These are phyloP conservation scores for Calonectria hongkongensis DNA, from an alignment of 2,329 filamentous ascomycete genomes.

Conservation along the genomic window DNA sequence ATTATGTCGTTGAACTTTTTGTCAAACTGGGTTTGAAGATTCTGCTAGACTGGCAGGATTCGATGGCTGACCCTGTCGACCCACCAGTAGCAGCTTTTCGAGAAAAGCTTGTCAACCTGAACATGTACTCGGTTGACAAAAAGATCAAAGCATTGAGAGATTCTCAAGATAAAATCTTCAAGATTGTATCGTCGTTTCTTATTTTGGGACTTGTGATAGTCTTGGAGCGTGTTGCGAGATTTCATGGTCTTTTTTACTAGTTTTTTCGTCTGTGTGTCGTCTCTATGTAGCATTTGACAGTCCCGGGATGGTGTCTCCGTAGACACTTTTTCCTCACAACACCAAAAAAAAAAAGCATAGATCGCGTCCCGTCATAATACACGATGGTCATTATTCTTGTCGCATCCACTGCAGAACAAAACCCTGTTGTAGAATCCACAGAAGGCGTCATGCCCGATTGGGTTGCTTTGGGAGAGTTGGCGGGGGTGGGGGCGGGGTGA, in stretches of 20 bases:
- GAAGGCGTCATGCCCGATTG: conserved; percentile 3
- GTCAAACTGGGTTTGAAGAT: conserved; percentile 15
- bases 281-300: no score
- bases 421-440: neutral
- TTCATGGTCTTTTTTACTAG: neutral
- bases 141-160: conserved; percentile 1
- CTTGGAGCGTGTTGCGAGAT: neutral
- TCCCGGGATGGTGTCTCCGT: no score
- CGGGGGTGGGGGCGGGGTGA: conserved; percentile 3
- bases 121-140: conserved; percentile 12
- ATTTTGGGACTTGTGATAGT: neutral
- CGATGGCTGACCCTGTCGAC: conserved; percentile 4
- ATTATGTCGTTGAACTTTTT: neutral
- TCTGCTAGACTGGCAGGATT: neutral
- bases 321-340: no score
- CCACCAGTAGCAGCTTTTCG: conserved; percentile 13
- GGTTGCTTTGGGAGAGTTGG: conserved; percentile 2
- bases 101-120: conserved; percentile 2
- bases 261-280: no score
- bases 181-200: neutral
- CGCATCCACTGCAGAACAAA: neutral
- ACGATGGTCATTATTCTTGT: neutral
- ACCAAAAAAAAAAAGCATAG: no score
- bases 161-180: neutral
- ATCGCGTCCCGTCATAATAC: no score